A percentile compares a stretch with the other conserved stretches of the same genome.
These are phyloP conservation scores for Metrosideros polymorpha DNA, from an alignment of 441 rosid genomes.

Conservation along the genomic window DNA sequence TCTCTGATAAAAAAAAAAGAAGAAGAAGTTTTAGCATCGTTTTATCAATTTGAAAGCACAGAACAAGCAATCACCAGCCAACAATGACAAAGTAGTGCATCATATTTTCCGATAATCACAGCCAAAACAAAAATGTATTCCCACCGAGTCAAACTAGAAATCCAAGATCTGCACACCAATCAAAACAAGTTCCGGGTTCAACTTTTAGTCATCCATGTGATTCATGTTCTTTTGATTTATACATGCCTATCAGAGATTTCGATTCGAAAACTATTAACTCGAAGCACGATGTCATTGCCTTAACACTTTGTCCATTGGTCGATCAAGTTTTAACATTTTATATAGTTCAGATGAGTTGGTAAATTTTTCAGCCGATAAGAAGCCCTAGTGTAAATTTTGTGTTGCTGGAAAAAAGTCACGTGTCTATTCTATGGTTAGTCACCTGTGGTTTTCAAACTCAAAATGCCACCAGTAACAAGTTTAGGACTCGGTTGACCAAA, in stretches of 20 bases:
- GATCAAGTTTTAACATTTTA: not conserved
- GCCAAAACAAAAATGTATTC: not conserved
- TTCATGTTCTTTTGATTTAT: not conserved
- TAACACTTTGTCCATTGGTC: not conserved
- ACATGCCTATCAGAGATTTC: not conserved
- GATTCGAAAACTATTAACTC: not conserved
- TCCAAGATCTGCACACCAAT: not conserved
- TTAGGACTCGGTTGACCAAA: not conserved
- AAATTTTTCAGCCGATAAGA: not conserved
- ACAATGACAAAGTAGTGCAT: not conserved
- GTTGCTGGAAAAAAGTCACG: fast-evolving
- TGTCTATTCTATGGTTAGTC: not conserved
- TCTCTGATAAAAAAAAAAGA: not conserved
- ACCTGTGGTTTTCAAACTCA: not conserved
- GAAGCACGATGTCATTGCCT: not conserved
- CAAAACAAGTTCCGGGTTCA: not conserved
- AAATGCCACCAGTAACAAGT: not conserved
- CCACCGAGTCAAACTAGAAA: not conserved
- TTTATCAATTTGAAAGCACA: not conserved
- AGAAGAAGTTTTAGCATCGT: not conserved
- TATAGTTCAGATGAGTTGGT: not conserved
- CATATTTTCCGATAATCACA: not conserved
- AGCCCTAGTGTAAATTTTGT: not conserved
- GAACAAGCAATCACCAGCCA: not conserved
- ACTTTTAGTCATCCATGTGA: not conserved